phyloP scores from a whole-genome alignment of 345 rosid species.

The Eucalyptus fibrosa region DNA sequence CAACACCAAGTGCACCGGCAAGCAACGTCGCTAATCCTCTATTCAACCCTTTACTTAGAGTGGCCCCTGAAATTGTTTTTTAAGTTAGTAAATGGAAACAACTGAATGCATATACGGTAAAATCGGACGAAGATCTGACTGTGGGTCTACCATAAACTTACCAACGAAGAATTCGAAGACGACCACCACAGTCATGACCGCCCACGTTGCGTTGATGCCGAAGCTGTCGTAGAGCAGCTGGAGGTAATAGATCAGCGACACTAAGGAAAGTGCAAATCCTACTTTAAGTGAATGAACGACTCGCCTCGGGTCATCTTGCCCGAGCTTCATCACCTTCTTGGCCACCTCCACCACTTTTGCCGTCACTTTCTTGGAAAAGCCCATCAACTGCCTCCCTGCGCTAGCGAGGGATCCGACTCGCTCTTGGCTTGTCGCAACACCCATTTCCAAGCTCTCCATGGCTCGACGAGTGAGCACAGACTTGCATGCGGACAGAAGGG shows the following conservation, averaged over 20 bases:
- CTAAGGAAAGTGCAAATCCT: conserved; percentile 53
- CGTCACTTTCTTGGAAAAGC: neutral
- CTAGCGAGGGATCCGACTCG: neutral
- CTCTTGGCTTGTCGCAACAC: neutral
- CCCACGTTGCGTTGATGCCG: conserved; percentile 67
- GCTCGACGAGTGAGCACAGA: neutral
- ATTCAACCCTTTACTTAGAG: conserved; percentile 54
- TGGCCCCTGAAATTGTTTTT: conserved; percentile 16
- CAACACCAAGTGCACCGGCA: conserved; percentile 51
- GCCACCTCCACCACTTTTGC: neutral
- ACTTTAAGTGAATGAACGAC: conserved; percentile 57
- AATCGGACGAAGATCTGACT: neutral
- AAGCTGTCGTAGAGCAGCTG: conserved; percentile 46
- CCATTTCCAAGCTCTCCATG: neutral
- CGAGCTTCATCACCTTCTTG: conserved; percentile 18
- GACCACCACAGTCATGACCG: conserved; percentile 75
- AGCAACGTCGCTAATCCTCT: conserved; percentile 56
- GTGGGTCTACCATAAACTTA: conserved; percentile 1
- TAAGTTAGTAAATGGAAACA: neutral
- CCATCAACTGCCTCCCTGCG: neutral
- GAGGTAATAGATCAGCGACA: conserved; percentile 46
- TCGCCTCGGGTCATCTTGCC: conserved; percentile 70
- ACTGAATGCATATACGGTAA: neutral
- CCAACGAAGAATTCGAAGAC: conserved; percentile 77
- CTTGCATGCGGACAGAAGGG: neutral